Conservation (phyloP, 495 filamentous ascomycete genomes). For the Bacidia rubella region DNA sequence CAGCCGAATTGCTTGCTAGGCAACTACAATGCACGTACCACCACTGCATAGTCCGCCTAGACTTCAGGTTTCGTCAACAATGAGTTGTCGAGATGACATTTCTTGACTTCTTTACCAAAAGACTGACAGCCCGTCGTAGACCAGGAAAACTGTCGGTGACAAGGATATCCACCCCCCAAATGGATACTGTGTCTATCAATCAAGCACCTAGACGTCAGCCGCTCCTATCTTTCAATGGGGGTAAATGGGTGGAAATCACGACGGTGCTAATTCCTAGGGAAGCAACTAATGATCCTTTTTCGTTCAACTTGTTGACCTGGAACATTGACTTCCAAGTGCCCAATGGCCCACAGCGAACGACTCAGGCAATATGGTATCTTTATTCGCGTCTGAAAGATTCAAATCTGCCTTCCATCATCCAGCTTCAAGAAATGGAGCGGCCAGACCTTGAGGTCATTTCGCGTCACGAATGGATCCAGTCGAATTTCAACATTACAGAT, state of each 20-base stretch:
- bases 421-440: slow-evolving; percentile 37
- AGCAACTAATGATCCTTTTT: not conserved
- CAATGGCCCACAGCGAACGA: slow-evolving; percentile 27
- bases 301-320: slow-evolving; percentile 24
- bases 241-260: not conserved
- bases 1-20: too few relatives aligned
- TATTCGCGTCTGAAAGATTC: slow-evolving; percentile 10
- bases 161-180: too few relatives aligned
- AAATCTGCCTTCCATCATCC: slow-evolving; percentile 26
- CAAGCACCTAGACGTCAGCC: not conserved
- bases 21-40: too few relatives aligned
- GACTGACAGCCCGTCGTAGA: too few relatives aligned
- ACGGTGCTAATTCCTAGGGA: not conserved
- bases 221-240: not conserved
- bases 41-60: too few relatives aligned
- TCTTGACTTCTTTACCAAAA: too few relatives aligned
- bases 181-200: too few relatives aligned
- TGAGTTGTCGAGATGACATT: too few relatives aligned
- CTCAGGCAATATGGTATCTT: slow-evolving; percentile 29
- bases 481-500: slow-evolving; percentile 36
- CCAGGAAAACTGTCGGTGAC: too few relatives aligned
- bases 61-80: too few relatives aligned
- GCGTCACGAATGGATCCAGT: slow-evolving; percentile 28
- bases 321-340: slow-evolving; percentile 39
- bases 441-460: slow-evolving; percentile 30